phyloP scores from a whole-genome alignment of 371 early-diverging fungal species.

The Syncephalastrum contaminatum region DNA sequence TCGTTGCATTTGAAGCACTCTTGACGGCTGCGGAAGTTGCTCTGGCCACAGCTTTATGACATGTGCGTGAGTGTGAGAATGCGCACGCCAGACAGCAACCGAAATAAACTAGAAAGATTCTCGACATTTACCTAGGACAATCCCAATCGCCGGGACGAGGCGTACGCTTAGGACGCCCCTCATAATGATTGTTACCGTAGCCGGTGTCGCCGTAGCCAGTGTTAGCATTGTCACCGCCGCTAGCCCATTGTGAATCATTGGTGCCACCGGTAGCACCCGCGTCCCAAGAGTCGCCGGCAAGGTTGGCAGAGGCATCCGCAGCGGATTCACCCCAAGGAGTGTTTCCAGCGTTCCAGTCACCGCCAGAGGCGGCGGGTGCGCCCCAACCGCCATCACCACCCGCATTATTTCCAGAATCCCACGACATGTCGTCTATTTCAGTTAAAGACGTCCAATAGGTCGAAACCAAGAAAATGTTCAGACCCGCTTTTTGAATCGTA shows the following conservation, averaged over 20 bases:
- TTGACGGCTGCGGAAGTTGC: conserved; percentile 62
- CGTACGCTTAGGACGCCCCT: conserved; percentile 5
- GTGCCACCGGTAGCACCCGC: conserved; percentile 3
- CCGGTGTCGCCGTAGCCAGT: conserved; percentile 3
- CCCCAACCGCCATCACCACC: conserved; percentile 18
- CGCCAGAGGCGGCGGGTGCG: conserved; percentile 12
- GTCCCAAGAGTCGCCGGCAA: conserved; percentile 6
- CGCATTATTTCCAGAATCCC: conserved; percentile 19
- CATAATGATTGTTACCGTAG: neutral
- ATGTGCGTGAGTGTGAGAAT: neutral
- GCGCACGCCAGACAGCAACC: no score
- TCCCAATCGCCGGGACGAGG: conserved; percentile 70
- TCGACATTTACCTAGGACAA: conserved; percentile 62
- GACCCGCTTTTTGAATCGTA: no score
- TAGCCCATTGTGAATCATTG: conserved; percentile 7
- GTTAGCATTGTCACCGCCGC: conserved; percentile 3
- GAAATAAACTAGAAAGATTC: no score
- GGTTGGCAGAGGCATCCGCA: conserved; percentile 5
- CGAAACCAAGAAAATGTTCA: no score
- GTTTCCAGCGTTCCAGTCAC: conserved; percentile 9
- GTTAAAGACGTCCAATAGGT: no score
- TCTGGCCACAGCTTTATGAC: conserved; percentile 57
- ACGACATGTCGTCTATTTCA: conserved; percentile 12
- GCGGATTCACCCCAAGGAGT: conserved; percentile 17
- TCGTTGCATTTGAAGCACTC: conserved; percentile 69